Base-by-base conservation (phyloP, 2,329 filamentous ascomycete genomes). In the Cylindrodendrum hubeiense region DNA sequence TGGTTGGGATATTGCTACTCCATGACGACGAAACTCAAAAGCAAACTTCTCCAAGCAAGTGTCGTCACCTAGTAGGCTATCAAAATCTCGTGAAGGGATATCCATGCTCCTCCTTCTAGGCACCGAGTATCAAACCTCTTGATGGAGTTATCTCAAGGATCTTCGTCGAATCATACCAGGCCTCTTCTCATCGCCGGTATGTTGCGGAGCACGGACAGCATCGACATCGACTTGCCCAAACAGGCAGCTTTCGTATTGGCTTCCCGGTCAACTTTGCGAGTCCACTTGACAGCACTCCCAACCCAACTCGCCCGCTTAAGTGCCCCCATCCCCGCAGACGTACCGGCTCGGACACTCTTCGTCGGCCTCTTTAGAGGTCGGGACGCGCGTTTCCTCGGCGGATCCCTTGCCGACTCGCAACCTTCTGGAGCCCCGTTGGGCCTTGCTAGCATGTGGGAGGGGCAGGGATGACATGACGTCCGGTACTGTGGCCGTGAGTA, bases 321-420 rank as follows among this genome's bases (percentile, higher is more conserved):
- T 12, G 26, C 26, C 28, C 26, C 28, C 28, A 13, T 50, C 5
- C 47, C 47, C 47, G 28, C 47, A 43, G 41, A 21, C 2, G 39
- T 21, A 9, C 19, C 22, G 17, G 28, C 47, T 50, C 28, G 47
- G 47, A n/a, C 28, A 15, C 47, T 5, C 47, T 33, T 34, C 47
- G 10, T 54, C 47, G 37, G 39, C 50, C 28, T 59, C 50, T 41
- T 55, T 44, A 59, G 51, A 34, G 33, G 49, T 49, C 4, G 39
- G 67, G 71, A 72, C 71, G 71, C 71, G 71, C 69, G 71, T 73
- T 70, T 66, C 46, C 55, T 59, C 50, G 59, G 60, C 57, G 60
- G 58, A 56, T 34, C 62, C 63, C 58, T 39, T 57, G 43, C 63
- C 60, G 41, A 47, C 51, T 60, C 44, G 62, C 56, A 71, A 53